phyloP scores from a whole-genome alignment of 768 basidiomycete species.

The Stropharia rugosoannulata region DNA sequence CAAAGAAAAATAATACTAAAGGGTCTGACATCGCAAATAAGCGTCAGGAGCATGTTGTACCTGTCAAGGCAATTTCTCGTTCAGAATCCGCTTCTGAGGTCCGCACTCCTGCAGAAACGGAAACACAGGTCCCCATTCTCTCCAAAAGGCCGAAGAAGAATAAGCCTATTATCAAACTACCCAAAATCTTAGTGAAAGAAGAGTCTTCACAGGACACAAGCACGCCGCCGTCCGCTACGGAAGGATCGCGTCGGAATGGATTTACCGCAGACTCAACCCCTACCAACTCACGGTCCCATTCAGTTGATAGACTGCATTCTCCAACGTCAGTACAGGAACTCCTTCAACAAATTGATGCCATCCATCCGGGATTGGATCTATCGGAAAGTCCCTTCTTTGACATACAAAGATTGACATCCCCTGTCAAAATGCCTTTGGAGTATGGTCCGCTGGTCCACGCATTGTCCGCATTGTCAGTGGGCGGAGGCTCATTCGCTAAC shows the following conservation, averaged over 20 bases:
- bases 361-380: slow-evolving; percentile 64
- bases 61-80: slow-evolving; percentile 7
- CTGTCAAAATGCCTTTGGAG: slow-evolving; percentile 79
- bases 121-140: slow-evolving; percentile 66
- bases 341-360: slow-evolving; percentile 65
- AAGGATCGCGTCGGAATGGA: slow-evolving; percentile 38
- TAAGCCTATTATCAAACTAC: slow-evolving; percentile 60
- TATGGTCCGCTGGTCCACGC: slow-evolving; percentile 87
- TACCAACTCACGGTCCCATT: slow-evolving; percentile 60
- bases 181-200: slow-evolving; percentile 55
- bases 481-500: slow-evolving; percentile 80
- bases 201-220: slow-evolving; percentile 51
- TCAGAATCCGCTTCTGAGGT: slow-evolving; percentile 16
- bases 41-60: slow-evolving; percentile 8
- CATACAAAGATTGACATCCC: slow-evolving; percentile 63
- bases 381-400: slow-evolving; percentile 77
- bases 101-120: slow-evolving; percentile 27
- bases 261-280: slow-evolving; percentile 46
- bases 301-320: slow-evolving; percentile 44
- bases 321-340: slow-evolving; percentile 60
- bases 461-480: slow-evolving; percentile 81
- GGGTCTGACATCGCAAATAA: slow-evolving; percentile 4
- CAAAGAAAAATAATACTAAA: slow-evolving; percentile 10
- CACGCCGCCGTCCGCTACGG: slow-evolving; percentile 45
- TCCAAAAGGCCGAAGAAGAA: slow-evolving; percentile 86